Evolutionary conservation across 192 early-diverging fungal genomes (phyloP).

Genomic region (Dispira simplex): DNA sequence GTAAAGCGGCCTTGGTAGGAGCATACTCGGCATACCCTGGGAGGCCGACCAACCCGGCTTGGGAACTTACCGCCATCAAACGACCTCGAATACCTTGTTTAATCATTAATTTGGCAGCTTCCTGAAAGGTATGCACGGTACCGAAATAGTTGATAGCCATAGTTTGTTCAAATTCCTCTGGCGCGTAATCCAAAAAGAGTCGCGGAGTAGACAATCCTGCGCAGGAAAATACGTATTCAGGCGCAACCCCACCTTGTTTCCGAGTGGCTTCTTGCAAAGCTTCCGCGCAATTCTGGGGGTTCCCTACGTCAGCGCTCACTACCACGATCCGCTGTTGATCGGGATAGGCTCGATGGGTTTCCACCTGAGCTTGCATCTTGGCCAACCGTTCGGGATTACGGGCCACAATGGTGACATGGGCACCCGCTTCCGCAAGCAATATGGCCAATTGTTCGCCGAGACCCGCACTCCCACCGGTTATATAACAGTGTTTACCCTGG

Average conservation of each 20-base stretch:
- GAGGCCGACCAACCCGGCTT: constrained; percentile 49
- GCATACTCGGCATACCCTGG: constrained; percentile 48
- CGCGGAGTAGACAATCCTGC: constrained; percentile 40
- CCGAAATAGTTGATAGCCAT: constrained; percentile 58
- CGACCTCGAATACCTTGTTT: constrained; percentile 37
- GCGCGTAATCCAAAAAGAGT: constrained; percentile 43
- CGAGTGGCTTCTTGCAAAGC: constrained; percentile 39
- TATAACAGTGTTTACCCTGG: constrained; percentile 37
- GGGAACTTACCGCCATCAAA: constrained; percentile 51
- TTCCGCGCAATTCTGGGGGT: constrained; percentile 26
- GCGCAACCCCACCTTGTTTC: constrained; percentile 29
- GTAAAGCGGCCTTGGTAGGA: constrained; percentile 57
- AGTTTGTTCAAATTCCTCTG: constrained; percentile 32
- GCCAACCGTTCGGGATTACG: constrained; percentile 23
- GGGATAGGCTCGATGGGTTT: background rate
- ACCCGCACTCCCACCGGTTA: constrained; percentile 64
- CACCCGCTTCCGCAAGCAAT: constrained; percentile 45
- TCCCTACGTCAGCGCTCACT: constrained; percentile 47
- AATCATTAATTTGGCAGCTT: constrained; percentile 43
- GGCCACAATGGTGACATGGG: constrained; percentile 54
- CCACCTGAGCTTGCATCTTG: background rate
- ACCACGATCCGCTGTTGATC: constrained; percentile 18
- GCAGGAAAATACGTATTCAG: constrained; percentile 37
- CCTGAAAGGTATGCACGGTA: constrained; percentile 44
- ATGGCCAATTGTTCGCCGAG: constrained; percentile 47